Evolutionary conservation across 2,329 filamentous ascomycete genomes (phyloP), one percentile per base, ranked within the genome.

Genomic region (Fusarium penzigii): DNA sequence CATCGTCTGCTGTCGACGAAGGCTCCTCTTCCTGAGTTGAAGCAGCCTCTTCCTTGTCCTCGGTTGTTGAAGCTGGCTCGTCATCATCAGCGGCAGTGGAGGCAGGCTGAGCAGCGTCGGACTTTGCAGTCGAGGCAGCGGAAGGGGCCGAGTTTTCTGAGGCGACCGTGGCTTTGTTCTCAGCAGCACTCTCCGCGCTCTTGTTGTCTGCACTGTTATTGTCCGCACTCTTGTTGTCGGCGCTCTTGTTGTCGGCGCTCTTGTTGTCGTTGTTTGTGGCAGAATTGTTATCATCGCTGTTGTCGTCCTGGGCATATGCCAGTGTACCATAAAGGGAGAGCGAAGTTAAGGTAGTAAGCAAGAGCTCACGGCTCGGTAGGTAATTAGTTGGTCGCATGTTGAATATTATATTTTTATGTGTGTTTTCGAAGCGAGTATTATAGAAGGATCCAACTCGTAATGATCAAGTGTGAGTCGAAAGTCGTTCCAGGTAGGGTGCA

Each of bases 221-320:
- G 39, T 39, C 29, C 47, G 39, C 20, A 39, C 42, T 39, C 29
- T 42, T 54, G 14, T 43, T 48, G 25, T 47, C 46, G 25, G 36
- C 17, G 16, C 42, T 51, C 16, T 40, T 13, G 41, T 51, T 46
- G n/a, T 48, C 32, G 40, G 50, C 29, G 11, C 29, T 51, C 17
- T 48, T 51, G 11, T 45, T 39, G 6, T 51, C 41, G 12, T 51
- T 41, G 12, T 45, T 39, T 16, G 64, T 48, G 7, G 54, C 50
- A 36, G 55, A 36, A 42, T 56, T 56, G 47, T 55, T 52, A 16
- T 61, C 56, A 36, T 61, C 57, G 39, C 59, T 57, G 42, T 63
- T 53, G 44, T 55, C 34, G 34, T 61, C 48, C 54, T 72, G 70
- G n/a, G 72, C 73, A 49, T 67, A 57, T n/a, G 51, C 66, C 12